Evolutionary conservation across 371 early-diverging fungal species (phyloP), one percentile per base, ranked within the genome.

Genomic region (Saksenaea oblongispora): DNA sequence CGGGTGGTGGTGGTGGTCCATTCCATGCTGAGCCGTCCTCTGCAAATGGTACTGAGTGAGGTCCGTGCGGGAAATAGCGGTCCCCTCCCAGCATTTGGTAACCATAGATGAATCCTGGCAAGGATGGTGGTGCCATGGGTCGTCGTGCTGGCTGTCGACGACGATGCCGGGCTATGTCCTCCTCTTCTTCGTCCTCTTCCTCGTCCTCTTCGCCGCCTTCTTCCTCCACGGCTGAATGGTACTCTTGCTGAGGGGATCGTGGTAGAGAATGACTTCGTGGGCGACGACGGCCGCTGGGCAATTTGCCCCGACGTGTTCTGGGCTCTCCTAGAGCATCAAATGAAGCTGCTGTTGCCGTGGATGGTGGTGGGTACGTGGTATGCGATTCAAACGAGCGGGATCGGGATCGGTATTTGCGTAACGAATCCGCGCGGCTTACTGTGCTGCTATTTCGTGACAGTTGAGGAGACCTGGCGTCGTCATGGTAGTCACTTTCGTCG

Each of bases 361-460:
- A 18, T 44, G 44, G 44, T 22, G 44, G 44, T 44, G 44, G 44
- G n/a, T 18, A 44, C 17, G 44, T 44, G 17, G 15, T 44, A n/a
- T 44, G 44, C n/a, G 44, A 44, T 44, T 44, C 44, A 18, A 44
- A n/a, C n/a, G 44, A 44, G 10, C 44, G 44, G 44, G 44, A 44
- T 17, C 44, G 44, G n/a, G n/a, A n/a, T 44, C n/a, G 44, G 7
- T 18, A 18, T 44, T 8, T 44, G 0, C 44, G 44, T 17, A 44
- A 8, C 44, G 44, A 44, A n/a, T 18, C n/a, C 18, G 44, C 11
- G 8, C 44, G 44, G n/a, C 44, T 44, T n/a, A 14, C 44, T 44
- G 44, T 44, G 44, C 44, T 44, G 17, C 44, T 44, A n/a, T 44
- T 44, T 18, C 44, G 44, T 8, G 44, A 44, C 44, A 44, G 18